These are phyloP conservation scores for Adansonia digitata DNA, from an alignment of 345 rosid species.

Conservation along the genomic window DNA sequence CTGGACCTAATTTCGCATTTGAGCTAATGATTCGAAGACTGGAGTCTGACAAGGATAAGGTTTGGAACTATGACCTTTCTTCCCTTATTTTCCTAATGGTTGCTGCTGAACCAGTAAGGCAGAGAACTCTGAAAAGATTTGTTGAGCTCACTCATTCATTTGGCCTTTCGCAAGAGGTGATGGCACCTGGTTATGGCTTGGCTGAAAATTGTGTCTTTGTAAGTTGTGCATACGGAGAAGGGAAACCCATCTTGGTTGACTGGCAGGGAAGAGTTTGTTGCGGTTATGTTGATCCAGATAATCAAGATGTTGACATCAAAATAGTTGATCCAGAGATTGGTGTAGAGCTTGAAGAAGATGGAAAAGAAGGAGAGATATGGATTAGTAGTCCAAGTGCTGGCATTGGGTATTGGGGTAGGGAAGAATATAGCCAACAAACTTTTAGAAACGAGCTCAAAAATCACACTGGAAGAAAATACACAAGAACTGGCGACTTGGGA, in stretches of 20 bases:
- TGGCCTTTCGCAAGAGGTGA: conserved; percentile 53
- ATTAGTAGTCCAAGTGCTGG: conserved; percentile 66
- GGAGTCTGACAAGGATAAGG: conserved; percentile 40
- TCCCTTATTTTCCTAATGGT: conserved; percentile 64
- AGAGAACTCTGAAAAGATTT: conserved; percentile 46
- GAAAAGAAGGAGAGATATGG: conserved; percentile 70
- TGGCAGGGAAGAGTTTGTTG: conserved; percentile 71
- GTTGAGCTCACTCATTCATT: conserved; percentile 48
- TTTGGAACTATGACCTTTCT: conserved; percentile 44
- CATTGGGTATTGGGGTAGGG: conserved; percentile 64
- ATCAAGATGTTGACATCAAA: conserved; percentile 49
- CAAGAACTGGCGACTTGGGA: conserved; percentile 63
- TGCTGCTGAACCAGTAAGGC: conserved; percentile 74
- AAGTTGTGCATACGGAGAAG: conserved; percentile 57
- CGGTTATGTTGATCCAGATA: conserved; percentile 37
- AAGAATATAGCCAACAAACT: conserved; percentile 44
- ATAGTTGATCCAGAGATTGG: conserved; percentile 43
- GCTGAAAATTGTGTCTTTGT: conserved; percentile 76
- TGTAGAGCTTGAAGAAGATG: conserved; percentile 36
- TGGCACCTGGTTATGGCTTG: conserved; percentile 80
- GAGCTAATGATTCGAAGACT: conserved; percentile 55
- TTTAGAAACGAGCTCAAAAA: conserved; percentile 42
- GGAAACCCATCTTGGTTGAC: conserved; percentile 50
- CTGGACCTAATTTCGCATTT: conserved; percentile 66
- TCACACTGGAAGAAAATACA: conserved; percentile 40